Evolutionary conservation across 169 alveolate genomes (phyloP).

Genomic region (Eimeria brunetti): DNA sequence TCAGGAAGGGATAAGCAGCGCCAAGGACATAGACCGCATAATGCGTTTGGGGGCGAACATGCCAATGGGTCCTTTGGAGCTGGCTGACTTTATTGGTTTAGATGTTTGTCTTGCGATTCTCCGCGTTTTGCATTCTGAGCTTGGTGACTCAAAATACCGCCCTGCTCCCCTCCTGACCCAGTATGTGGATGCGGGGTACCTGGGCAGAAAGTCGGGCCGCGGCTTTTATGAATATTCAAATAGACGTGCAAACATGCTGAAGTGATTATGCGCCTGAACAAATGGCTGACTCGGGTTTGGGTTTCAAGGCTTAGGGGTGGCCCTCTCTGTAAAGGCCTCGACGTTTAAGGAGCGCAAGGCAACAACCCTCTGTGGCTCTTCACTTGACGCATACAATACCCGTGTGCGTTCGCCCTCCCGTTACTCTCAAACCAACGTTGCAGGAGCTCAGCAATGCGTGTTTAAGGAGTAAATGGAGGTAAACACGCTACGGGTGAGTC

Average conservation of each 20-base stretch:
- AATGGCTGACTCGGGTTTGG: neutral
- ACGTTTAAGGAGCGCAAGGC: neutral
- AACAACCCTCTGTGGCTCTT: neutral
- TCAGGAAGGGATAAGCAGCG: constrained; percentile 89
- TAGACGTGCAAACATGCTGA: neutral
- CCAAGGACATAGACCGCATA: constrained; percentile 92
- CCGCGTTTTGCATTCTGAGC: constrained; percentile 90
- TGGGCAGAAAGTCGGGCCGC: constrained; percentile 92
- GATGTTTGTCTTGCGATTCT: constrained; percentile 91
- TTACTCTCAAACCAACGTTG: neutral
- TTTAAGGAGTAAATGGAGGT: neutral
- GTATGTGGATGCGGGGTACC: constrained; percentile 94
- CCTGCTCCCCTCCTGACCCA: constrained; percentile 93
- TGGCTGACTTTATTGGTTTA: constrained; percentile 95
- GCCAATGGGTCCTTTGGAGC: constrained; percentile 95
- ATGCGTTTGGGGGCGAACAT: constrained; percentile 95
- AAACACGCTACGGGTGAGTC: neutral
- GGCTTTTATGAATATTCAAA: constrained; percentile 92
- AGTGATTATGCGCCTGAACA: neutral
- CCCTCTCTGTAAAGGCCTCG: neutral
- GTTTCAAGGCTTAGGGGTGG: no score
- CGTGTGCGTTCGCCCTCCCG: no score
- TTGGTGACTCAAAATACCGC: constrained; percentile 94
- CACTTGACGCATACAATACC: no score
- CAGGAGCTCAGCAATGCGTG: neutral